phyloP scores from a whole-genome alignment of 2,329 filamentous ascomycete genomes.

The Ceratocystis albifundus region DNA sequence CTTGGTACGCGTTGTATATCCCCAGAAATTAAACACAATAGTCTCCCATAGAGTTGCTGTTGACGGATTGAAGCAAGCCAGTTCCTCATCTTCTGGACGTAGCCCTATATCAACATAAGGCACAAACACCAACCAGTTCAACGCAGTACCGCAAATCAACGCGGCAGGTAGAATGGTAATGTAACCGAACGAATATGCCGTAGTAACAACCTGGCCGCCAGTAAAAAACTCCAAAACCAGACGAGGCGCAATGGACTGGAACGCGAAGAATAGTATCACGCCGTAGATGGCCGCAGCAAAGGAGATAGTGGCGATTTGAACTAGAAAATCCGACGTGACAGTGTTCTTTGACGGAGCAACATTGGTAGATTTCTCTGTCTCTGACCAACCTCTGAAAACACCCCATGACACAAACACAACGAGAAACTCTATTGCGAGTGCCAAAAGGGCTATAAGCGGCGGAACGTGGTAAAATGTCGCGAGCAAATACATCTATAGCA shows the following conservation, averaged over 20 bases:
- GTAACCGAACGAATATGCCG: constrained; percentile 53
- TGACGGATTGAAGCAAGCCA: constrained; percentile 49
- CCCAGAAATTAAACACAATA: constrained; percentile 60
- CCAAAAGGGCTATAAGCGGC: constrained; percentile 46
- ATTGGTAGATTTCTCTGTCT: constrained; percentile 23
- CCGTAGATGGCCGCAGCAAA: constrained; percentile 64
- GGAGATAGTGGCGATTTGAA: constrained; percentile 53
- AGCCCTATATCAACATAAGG: constrained; percentile 47
- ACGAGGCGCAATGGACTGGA: constrained; percentile 57
- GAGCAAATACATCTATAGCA: constrained; percentile 55
- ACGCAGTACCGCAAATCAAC: constrained; percentile 53
- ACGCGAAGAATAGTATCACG: constrained; percentile 57
- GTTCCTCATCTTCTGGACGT: constrained; percentile 38
- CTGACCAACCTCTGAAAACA: neutral
- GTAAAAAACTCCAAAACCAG: constrained; percentile 66
- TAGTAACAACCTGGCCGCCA: constrained; percentile 55
- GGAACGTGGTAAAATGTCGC: constrained; percentile 65
- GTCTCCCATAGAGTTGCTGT: constrained; percentile 58
- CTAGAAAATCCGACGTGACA: constrained; percentile 51
- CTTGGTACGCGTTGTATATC: constrained; percentile 51
- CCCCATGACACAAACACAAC: constrained; percentile 5
- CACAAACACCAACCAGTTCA: constrained; percentile 66
- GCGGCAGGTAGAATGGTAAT: constrained; percentile 49
- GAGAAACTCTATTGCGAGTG: constrained; percentile 33
- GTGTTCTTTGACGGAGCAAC: constrained; percentile 56